These are phyloP conservation scores for Emergomyces pasteurianus DNA, from an alignment of 2,329 filamentous ascomycete genomes.

Conservation along the genomic window DNA sequence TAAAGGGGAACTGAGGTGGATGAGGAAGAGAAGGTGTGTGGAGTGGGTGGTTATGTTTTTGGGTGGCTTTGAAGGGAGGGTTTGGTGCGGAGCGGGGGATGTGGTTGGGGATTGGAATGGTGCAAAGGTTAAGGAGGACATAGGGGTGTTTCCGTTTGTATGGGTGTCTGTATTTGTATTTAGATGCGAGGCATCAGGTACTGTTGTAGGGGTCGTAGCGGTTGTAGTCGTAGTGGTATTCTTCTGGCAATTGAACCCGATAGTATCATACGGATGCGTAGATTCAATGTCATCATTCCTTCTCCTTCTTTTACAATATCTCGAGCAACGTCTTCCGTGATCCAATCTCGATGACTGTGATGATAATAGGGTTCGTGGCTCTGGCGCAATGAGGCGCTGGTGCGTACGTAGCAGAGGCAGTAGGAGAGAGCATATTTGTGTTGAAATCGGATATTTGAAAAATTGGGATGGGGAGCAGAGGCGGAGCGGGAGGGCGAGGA, in stretches of 20 bases:
- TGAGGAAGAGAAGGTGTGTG: slow-evolving; percentile 32
- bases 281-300: background rate
- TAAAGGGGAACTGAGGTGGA: slow-evolving; percentile 45
- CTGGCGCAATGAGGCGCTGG: slow-evolving; percentile 20
- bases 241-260: background rate
- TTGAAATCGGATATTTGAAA: slow-evolving; percentile 34
- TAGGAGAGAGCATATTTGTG: slow-evolving; percentile 41
- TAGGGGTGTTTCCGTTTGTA: background rate
- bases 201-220: background rate
- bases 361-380: background rate
- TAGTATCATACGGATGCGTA: background rate
- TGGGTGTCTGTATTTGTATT: too few species aligned
- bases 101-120: background rate
- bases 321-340: background rate
- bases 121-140: background rate
- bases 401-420: slow-evolving; percentile 42
- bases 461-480: slow-evolving; percentile 35
- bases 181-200: too few species aligned
- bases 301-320: background rate
- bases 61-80: slow-evolving; percentile 14
- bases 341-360: background rate
- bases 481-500: slow-evolving; percentile 42
- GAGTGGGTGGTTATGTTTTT: slow-evolving; percentile 24
- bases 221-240: background rate
- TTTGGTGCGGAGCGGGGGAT: slow-evolving; percentile 14